These are phyloP conservation scores for Xylaria nigripes DNA, from an alignment of 495 filamentous ascomycete genomes.

Conservation along the genomic window DNA sequence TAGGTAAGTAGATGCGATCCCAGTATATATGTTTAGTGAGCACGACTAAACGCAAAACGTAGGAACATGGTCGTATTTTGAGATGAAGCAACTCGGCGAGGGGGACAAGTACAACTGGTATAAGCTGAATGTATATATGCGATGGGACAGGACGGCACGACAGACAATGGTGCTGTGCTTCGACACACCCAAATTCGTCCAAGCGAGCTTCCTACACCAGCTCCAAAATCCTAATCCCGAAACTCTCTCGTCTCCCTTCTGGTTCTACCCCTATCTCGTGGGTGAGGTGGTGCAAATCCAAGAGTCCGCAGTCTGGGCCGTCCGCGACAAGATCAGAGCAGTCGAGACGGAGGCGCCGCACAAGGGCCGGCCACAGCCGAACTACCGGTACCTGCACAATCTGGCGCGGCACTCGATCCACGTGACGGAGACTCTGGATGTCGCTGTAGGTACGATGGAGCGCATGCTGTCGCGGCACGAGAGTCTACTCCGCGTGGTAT, in stretches of 20 bases:
- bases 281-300: slow-evolving; percentile 21
- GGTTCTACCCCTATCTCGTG: slow-evolving; percentile 19
- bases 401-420: slow-evolving; percentile 42
- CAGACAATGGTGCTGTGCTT: slow-evolving; percentile 31
- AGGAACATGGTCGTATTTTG: slow-evolving; percentile 31
- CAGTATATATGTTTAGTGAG: background rate
- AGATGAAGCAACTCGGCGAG: slow-evolving; percentile 20
- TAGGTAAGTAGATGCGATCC: background rate
- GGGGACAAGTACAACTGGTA: slow-evolving; percentile 22
- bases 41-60: background rate
- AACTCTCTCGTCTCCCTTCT: slow-evolving; percentile 14
- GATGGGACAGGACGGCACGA: slow-evolving; percentile 19
- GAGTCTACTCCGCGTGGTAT: background rate
- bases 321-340: slow-evolving; percentile 25
- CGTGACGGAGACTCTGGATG: slow-evolving; percentile 37
- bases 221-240: background rate
- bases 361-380: slow-evolving; percentile 19
- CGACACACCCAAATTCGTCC: slow-evolving; percentile 19
- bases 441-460: slow-evolving; percentile 30
- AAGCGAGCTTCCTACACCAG: background rate
- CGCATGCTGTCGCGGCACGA: slow-evolving; percentile 29
- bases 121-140: slow-evolving; percentile 29
- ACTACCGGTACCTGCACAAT: slow-evolving; percentile 39
- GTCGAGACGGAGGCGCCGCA: slow-evolving; percentile 16
- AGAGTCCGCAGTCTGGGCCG: slow-evolving; percentile 27